Evolutionary conservation across 2,329 filamentous ascomycete genomes (phyloP).

Genomic region (Chlorencoelia australis): DNA sequence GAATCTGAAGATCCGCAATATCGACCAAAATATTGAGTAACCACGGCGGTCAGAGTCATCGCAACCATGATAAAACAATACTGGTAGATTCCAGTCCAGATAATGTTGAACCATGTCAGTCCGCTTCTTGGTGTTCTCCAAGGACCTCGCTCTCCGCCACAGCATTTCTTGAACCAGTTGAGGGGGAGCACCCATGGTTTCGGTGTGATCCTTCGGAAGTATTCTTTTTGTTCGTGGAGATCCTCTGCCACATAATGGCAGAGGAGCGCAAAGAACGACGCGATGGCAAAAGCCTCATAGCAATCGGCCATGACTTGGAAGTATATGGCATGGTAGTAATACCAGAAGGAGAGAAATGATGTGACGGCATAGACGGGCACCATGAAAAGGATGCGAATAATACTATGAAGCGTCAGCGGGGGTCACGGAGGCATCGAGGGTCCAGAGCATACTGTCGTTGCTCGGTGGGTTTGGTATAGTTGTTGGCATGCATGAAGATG

Average conservation of each 20-base stretch:
- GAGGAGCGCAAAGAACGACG: conserved; percentile 74
- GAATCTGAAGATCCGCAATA: conserved; percentile 75
- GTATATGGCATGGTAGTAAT: conserved; percentile 70
- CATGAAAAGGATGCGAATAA: conserved; percentile 84
- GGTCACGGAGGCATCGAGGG: not conserved
- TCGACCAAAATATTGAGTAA: conserved; percentile 55
- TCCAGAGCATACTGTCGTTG: conserved; percentile 41
- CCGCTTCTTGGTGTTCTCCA: conserved; percentile 71
- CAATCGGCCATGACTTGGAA: conserved; percentile 73
- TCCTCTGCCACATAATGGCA: conserved; percentile 72
- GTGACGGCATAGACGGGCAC: conserved; percentile 71
- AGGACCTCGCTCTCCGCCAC: conserved; percentile 56
- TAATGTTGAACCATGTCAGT: conserved; percentile 82
- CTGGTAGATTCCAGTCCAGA: conserved; percentile 76
- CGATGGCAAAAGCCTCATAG: conserved; percentile 83
- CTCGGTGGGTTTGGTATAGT: conserved; percentile 51
- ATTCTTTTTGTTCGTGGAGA: conserved; percentile 71
- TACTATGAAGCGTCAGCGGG: conserved; percentile 36
- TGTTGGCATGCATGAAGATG: conserved; percentile 46
- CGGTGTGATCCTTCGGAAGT: conserved; percentile 60
- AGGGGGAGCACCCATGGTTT: conserved; percentile 67
- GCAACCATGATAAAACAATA: conserved; percentile 74
- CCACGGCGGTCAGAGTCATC: conserved; percentile 69
- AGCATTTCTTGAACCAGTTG: conserved; percentile 59
- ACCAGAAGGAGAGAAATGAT: conserved; percentile 62